A percentile compares a stretch with the other conserved stretches of the same genome.
Evolutionary conservation across 345 rosid genomes (phyloP).

Genomic region (Fremontodendron californicum): DNA sequence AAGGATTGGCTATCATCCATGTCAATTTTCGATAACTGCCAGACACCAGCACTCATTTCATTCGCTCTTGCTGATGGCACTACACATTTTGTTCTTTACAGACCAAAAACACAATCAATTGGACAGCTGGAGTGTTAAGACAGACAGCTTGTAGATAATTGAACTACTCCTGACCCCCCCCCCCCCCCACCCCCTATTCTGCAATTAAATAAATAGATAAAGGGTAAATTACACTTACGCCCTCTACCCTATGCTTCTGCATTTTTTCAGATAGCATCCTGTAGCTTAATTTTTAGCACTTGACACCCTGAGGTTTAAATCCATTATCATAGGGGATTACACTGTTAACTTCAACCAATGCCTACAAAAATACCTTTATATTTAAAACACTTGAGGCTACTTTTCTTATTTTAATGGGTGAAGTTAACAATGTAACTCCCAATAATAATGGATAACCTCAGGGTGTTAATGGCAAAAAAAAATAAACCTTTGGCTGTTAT

Average conservation of each 20-base stretch:
- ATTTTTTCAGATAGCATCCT: no score
- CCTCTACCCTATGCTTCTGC: no score
- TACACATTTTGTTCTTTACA: not conserved
- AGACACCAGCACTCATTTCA: not conserved
- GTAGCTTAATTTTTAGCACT: no score
- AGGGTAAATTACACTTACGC: no score
- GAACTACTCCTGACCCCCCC: not conserved
- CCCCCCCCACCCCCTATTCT: not conserved
- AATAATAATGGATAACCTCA: not conserved
- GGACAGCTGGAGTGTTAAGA: not conserved
- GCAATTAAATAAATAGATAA: no score
- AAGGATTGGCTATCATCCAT: not conserved
- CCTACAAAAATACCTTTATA: no score
- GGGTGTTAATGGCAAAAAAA: not conserved
- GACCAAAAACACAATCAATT: not conserved
- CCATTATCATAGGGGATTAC: no score
- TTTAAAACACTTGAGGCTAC: not conserved
- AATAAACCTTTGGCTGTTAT: not conserved
- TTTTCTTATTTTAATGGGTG: not conserved
- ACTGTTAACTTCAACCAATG: no score
- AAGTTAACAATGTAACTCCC: not conserved
- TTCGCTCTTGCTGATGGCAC: not conserved
- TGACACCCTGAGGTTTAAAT: no score
- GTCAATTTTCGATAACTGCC: not conserved
- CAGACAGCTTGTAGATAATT: not conserved